Evolutionary conservation across 352 stramenopile genomes (phyloP).

Genomic region (Ophiocytium majus): DNA sequence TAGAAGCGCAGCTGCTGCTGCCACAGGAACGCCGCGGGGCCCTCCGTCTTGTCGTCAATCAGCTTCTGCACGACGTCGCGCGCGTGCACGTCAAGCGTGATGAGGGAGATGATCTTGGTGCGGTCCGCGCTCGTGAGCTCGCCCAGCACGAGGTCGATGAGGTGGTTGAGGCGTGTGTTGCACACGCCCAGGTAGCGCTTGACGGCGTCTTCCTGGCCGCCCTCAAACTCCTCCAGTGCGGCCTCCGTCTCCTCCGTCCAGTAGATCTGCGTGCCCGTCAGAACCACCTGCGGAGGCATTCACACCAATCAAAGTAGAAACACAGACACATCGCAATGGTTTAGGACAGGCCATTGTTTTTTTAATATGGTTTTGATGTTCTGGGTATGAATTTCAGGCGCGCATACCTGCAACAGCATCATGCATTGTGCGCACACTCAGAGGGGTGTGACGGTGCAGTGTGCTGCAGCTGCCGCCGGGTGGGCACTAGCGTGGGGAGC

Average conservation of each 20-base stretch:
- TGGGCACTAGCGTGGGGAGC: too few species aligned
- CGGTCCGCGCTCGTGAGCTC: conserved; percentile 68
- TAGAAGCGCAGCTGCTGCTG: conserved; percentile 92
- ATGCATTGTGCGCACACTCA: too few species aligned
- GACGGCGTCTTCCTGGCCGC: conserved; percentile 86
- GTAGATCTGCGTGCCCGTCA: conserved; percentile 90
- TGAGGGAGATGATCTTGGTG: conserved; percentile 92
- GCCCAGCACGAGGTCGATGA: conserved; percentile 89
- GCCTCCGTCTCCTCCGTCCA: conserved; percentile 95
- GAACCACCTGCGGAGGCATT: conserved; percentile 80
- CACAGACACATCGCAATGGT: conserved; percentile 57
- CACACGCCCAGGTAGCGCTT: conserved; percentile 83
- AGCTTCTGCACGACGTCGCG: conserved; percentile 88
- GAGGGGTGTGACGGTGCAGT: too few species aligned
- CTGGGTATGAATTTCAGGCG: too few species aligned
- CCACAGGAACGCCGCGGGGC: conserved; percentile 85
- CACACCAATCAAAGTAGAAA: conserved; percentile 67
- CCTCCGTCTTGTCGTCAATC: conserved; percentile 83
- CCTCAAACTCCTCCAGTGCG: conserved; percentile 88
- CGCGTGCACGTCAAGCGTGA: conserved; percentile 93
- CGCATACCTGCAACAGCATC: too few species aligned
- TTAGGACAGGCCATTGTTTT: too few species aligned
- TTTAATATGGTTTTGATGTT: too few species aligned
- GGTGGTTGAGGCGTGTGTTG: conserved; percentile 78
- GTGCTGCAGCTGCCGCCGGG: too few species aligned